phyloP scores from a whole-genome alignment of 495 filamentous ascomycete species.

The Cladorrhinum samala region DNA sequence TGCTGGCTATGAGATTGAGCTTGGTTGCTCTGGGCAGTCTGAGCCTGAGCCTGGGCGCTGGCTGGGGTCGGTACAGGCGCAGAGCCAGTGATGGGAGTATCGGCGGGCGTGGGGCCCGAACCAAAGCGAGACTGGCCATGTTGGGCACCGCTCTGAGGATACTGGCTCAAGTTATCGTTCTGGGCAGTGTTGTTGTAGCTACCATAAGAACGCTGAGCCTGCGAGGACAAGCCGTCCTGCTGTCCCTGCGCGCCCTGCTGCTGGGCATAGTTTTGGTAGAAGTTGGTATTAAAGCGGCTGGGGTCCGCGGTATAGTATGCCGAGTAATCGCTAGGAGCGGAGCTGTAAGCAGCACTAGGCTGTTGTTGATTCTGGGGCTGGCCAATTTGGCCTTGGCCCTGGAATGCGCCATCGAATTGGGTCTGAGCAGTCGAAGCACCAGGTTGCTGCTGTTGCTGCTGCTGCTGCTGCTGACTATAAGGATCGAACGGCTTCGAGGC shows the following conservation, averaged over 20 bases:
- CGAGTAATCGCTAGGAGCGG: slow-evolving; percentile 73
- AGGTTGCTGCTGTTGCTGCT: slow-evolving; percentile 33
- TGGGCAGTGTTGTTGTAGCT: slow-evolving; percentile 70
- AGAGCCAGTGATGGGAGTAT: slow-evolving; percentile 77
- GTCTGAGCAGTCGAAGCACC: slow-evolving; percentile 39
- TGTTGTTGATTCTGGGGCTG: slow-evolving; percentile 45
- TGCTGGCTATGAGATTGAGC: slow-evolving; percentile 52
- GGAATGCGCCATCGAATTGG: slow-evolving; percentile 40
- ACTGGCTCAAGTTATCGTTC: slow-evolving; percentile 67
- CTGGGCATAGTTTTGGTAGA: slow-evolving; percentile 65
- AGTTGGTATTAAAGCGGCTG: slow-evolving; percentile 63
- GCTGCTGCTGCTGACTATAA: slow-evolving; percentile 75
- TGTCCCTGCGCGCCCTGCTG: slow-evolving; percentile 54
- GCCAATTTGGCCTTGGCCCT: slow-evolving; percentile 56
- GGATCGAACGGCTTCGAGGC: slow-evolving; percentile 82
- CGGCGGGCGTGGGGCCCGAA: slow-evolving; percentile 53
- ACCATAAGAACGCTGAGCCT: slow-evolving; percentile 64
- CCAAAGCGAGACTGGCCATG: slow-evolving; percentile 26
- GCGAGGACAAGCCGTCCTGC: slow-evolving; percentile 60
- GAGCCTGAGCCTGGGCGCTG: slow-evolving; percentile 19
- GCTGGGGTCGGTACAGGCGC: slow-evolving; percentile 60
- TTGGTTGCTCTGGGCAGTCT: slow-evolving; percentile 58
- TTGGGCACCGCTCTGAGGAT: slow-evolving; percentile 59
- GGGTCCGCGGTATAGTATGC: slow-evolving; percentile 86
- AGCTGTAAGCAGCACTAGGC: slow-evolving; percentile 57